phyloP scores from a whole-genome alignment of 1,139 yeast species.

The Diutina rugosa region DNA sequence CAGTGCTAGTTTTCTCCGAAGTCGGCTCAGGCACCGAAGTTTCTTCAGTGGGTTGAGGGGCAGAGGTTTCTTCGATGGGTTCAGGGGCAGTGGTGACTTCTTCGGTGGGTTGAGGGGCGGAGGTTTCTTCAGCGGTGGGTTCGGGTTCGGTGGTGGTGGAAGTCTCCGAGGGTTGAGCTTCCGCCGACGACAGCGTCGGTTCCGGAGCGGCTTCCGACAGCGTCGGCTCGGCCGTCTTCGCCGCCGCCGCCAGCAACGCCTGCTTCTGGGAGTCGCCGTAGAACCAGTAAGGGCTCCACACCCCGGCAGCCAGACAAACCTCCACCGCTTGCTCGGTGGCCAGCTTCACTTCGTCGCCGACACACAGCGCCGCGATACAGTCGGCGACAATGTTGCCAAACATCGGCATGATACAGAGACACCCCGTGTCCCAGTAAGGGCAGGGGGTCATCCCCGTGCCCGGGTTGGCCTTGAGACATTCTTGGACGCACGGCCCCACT shows the following conservation, averaged over 20 bases:
- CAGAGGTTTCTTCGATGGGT: not conserved
- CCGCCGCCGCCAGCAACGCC: not conserved
- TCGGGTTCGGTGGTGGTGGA: not conserved
- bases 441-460: constrained; percentile 7
- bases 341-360: not conserved
- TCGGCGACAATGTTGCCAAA: constrained; percentile 7
- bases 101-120: not conserved
- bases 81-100: not conserved
- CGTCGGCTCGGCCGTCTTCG: not conserved
- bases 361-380: constrained; percentile 5
- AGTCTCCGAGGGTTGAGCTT: not conserved
- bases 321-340: not conserved
- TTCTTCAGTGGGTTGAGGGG: not conserved
- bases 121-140: not conserved
- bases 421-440: constrained; percentile 10
- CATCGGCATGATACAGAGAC: constrained; percentile 8
- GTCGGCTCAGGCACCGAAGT: not conserved
- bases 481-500: constrained; percentile 7
- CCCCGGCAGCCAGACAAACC: not conserved
- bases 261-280: not conserved
- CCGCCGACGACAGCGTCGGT: not conserved
- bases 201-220: not conserved
- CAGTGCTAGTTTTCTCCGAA: not conserved
- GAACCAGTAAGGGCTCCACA: not conserved
- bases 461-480: not conserved